Evolutionary conservation across 305 asterid species (phyloP), one percentile per base, ranked within the genome.

Genomic region (Caryopteris hybrid): DNA sequence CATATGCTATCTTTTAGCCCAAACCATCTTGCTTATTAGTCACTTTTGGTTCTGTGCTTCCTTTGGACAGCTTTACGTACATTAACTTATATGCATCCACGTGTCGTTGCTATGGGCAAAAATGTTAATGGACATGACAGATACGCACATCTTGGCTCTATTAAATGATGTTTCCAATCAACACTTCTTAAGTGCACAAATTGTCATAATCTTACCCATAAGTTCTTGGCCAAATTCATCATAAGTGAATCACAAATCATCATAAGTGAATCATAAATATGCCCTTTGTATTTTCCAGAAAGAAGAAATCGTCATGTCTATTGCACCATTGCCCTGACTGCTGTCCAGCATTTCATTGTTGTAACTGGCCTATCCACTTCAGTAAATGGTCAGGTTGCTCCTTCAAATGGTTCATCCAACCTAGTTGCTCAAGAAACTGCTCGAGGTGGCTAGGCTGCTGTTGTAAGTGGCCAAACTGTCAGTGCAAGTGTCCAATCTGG

Each of bases 251-350:
- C n/a, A n/a, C n/a, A n/a, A n/a, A n/a, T n/a, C 66, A 39, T 41
- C 39, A 16, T 14, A 31, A 9, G 16, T 27, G 39, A 52, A 39
- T 69, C 64, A 69, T 1, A 65, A 71, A 34, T 36, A 70, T 64
- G 16, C 68, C 39, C 31, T 58, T 39, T 70, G 6, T 63, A 68
- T 78, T 71, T 72, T 78, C 55, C 81, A 83, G 91, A 73, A 83
- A 81, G 62, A 79, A 83, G 64, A 81, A 75, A 59, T 61, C 75
- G 48, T 77, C 87, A 10, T 42, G 75, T 64, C 57, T 71, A 23
- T 60, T 65, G 14, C 74, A 79, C 73, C 75, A 67, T 27, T 72
- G 74, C 76, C 74, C 74, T 61, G 59, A 45, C 57, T 74, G 76
- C 71, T 76, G 69, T 48, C 29, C 23, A 41, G 60, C 63, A 20